A percentile compares a stretch with the other conserved stretches of the same genome.
These are phyloP conservation scores for Takashimella tepidaria DNA, from an alignment of 1,284 basidiomycete species.

Conservation along the genomic window DNA sequence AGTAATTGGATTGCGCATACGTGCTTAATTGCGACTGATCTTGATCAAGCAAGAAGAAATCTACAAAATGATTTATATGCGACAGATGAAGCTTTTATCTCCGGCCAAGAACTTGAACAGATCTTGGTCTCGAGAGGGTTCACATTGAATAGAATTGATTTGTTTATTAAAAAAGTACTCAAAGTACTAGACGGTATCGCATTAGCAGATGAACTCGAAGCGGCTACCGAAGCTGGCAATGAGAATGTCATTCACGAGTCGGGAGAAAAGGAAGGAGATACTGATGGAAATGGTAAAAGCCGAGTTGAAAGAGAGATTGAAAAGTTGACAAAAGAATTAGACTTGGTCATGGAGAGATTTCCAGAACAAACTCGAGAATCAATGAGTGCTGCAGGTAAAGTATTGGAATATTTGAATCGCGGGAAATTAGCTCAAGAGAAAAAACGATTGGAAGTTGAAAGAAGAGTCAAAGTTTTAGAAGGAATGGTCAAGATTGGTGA, in stretches of 20 bases:
- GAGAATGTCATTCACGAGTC: too few species aligned
- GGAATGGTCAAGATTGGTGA: slow-evolving; percentile 45
- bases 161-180: slow-evolving; percentile 41
- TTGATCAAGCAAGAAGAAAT: slow-evolving; percentile 34
- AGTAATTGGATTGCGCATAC: slow-evolving; percentile 44
- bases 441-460: slow-evolving; percentile 37
- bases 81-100: slow-evolving; percentile 35
- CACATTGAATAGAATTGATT: slow-evolving; percentile 27
- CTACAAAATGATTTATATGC: slow-evolving; percentile 39
- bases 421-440: slow-evolving; percentile 41
- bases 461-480: slow-evolving; percentile 41
- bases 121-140: slow-evolving; percentile 26
- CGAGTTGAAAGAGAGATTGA: slow-evolving; percentile 9
- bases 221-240: slow-evolving; percentile 7
- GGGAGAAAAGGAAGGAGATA: too few species aligned
- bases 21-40: slow-evolving; percentile 40
- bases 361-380: slow-evolving; percentile 39
- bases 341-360: slow-evolving; percentile 18
- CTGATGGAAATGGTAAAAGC: slow-evolving; percentile 1
- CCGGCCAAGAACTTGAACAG: slow-evolving; percentile 30
- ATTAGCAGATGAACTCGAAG: slow-evolving; percentile 31
- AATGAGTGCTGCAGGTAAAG: slow-evolving; percentile 24
- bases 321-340: slow-evolving; percentile 23
- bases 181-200: slow-evolving; percentile 45
- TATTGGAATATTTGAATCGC: slow-evolving; percentile 38